phyloP scores from a whole-genome alignment of 352 stramenopile species.

The Pythium biforme region DNA sequence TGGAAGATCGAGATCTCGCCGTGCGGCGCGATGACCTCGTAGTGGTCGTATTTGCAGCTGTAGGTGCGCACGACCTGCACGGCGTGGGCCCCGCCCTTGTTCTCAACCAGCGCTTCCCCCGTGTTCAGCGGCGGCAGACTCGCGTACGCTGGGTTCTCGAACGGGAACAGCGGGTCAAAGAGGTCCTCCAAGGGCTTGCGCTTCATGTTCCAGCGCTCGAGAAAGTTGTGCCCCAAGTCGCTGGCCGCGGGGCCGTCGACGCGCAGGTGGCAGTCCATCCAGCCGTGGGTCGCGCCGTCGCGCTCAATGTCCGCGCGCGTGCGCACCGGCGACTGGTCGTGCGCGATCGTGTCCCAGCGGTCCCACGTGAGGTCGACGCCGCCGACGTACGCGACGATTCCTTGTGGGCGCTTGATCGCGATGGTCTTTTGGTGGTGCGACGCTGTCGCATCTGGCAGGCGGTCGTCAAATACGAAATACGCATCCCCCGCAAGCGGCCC shows the following conservation, averaged over 20 bases:
- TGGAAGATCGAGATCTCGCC: constrained; percentile 53
- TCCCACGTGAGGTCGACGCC: constrained; percentile 55
- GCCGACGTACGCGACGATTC: constrained; percentile 45
- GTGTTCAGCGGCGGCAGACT: background rate
- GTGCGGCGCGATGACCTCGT: constrained; percentile 49
- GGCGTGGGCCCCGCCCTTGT: constrained; percentile 25
- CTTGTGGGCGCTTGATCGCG: constrained; percentile 26
- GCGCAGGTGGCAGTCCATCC: constrained; percentile 46
- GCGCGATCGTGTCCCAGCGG: constrained; percentile 55
- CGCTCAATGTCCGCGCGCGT: constrained; percentile 26
- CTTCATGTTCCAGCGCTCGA: constrained; percentile 51
- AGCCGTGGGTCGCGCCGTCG: constrained; percentile 34
- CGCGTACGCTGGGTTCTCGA: constrained; percentile 32
- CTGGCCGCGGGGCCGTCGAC: constrained; percentile 44
- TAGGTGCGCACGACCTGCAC: constrained; percentile 62
- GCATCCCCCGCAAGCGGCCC: constrained; percentile 24
- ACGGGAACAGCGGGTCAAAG: constrained; percentile 38
- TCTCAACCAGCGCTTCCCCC: background rate
- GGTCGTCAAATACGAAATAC: constrained; percentile 53
- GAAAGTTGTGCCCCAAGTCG: constrained; percentile 54
- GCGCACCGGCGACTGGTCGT: constrained; percentile 43
- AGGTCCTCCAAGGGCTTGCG: constrained; percentile 25
- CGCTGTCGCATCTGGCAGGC: constrained; percentile 25
- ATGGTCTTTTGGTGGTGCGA: constrained; percentile 58
- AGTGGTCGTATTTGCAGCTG: constrained; percentile 48